Evolutionary conservation across 2,329 filamentous ascomycete genomes (phyloP), one percentile per base, ranked within the genome.

Genomic region (Fusarium sulawesiense): DNA sequence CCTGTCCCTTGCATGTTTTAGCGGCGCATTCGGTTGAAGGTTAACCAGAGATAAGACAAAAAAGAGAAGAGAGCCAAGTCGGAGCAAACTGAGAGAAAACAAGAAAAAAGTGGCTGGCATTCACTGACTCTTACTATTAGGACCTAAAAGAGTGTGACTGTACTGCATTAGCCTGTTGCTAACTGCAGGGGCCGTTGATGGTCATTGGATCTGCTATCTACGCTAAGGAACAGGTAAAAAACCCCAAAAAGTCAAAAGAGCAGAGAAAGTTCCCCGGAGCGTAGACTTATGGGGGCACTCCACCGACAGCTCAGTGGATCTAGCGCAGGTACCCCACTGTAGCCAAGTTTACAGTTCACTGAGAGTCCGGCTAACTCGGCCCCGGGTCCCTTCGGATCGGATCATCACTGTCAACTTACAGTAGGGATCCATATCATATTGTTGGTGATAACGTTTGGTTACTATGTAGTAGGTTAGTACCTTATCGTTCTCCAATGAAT

Each of bases 121-220:
- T 51, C 23, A 46, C 30, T 34, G 27, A 23, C 57, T 40, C 58
- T 30, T 30, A 30, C 11, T 29, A 29, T 13, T 29, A 30, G 29
- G 2, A 30, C 29, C 29, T 64, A 57, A 56, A 56, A 56, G 41
- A 45, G 20, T 54, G 49, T 55, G 48, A 68, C 64, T 64, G 49
- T 27, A 30, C 40, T 27, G 60, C 62, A 64, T 66, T 66, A 66
- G 61, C 48, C 30, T 50, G 45, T 49, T 67, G 53, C 59, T 67
- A 50, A 68, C 65, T 68, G 53, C 64, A 68, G 59, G 65, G 65
- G 64, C 65, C 64, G 47, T 45, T 27, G 32, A 6, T 37, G 14
- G 32, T 46, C 30, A 59, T 64, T 64, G 58, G 65, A 45, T 41
- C n/a, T 41, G 13, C 20, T n/a, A 23, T 51, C 25, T 40, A 29